phyloP scores from a whole-genome alignment of 768 basidiomycete genomes.

The Russula sp. region DNA sequence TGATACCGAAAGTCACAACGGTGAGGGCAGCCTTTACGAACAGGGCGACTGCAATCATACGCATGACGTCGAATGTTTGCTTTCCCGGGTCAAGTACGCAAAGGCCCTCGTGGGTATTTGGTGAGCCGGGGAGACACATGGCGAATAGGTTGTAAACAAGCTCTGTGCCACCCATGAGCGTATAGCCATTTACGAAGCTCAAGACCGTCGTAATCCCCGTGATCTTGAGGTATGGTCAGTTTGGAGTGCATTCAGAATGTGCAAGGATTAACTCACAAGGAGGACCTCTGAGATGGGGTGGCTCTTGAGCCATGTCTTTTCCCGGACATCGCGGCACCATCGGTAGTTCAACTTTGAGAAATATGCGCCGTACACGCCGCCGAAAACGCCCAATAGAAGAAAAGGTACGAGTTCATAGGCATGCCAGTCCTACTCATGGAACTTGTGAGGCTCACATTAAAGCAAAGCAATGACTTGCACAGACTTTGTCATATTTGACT shows the following conservation, averaged over 20 bases:
- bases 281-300: constrained; percentile 82
- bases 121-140: constrained; percentile 62
- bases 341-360: constrained; percentile 88
- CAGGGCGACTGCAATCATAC: constrained; percentile 66
- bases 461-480: background rate
- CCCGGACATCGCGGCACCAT: constrained; percentile 80
- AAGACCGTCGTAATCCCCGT: constrained; percentile 69
- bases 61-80: constrained; percentile 55
- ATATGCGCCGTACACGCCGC: constrained; percentile 89
- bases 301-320: constrained; percentile 67
- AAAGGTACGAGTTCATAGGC: constrained; percentile 83
- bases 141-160: constrained; percentile 88
- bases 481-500: constrained; percentile 79
- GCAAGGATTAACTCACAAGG: constrained; percentile 43
- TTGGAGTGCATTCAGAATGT: background rate
- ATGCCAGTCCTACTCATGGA: constrained; percentile 74
- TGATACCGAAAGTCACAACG: constrained; percentile 89
- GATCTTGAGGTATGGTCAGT: constrained; percentile 40
- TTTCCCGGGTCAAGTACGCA: constrained; percentile 60
- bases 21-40: constrained; percentile 76
- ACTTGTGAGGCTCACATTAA: background rate
- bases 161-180: constrained; percentile 92
- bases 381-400: constrained; percentile 79
- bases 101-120: constrained; percentile 52
- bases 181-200: constrained; percentile 84